Conservation (phyloP, 768 basidiomycete species). For the Cytidiella melzeri region DNA sequence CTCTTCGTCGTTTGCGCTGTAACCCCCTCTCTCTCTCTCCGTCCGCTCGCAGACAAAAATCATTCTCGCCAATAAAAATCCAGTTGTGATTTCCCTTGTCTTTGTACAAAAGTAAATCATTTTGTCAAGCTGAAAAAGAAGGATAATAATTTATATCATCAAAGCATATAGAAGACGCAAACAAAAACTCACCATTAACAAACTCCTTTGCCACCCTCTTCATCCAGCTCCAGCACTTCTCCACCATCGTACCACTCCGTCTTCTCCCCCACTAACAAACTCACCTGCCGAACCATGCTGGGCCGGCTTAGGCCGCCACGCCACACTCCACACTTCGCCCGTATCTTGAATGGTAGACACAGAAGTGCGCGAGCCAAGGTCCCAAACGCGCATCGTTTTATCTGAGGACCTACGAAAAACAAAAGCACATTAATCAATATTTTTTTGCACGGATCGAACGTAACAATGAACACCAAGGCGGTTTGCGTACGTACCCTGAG, state of each 20-base stretch:
- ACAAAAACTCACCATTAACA: neutral
- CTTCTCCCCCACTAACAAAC: conserved; percentile 72
- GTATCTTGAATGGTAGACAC: conserved; percentile 76
- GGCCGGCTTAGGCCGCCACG: conserved; percentile 66
- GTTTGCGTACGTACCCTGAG: conserved; percentile 55
- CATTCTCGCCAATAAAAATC: too few relatives aligned
- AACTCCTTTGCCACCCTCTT: neutral
- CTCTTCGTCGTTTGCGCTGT: too few relatives aligned
- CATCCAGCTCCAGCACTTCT: conserved; percentile 54
- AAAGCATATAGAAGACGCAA: neutral
- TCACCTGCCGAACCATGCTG: conserved; percentile 50
- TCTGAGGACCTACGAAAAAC: conserved; percentile 67
- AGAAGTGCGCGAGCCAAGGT: conserved; percentile 63
- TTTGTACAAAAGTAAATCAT: too few relatives aligned
- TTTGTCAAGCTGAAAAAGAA: too few relatives aligned
- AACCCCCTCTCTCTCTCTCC: too few relatives aligned
- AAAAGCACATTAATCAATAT: neutral
- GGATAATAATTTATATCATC: too few relatives aligned
- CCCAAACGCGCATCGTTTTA: conserved; percentile 85
- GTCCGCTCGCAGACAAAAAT: too few relatives aligned
- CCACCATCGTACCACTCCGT: conserved; percentile 74
- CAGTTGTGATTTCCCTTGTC: too few relatives aligned
- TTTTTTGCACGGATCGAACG: conserved; percentile 2
- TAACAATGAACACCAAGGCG: neutral
- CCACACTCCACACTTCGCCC: conserved; percentile 80